These are phyloP conservation scores for Lojkania enalia DNA, from an alignment of 2,329 filamentous ascomycete genomes.

Conservation along the genomic window DNA sequence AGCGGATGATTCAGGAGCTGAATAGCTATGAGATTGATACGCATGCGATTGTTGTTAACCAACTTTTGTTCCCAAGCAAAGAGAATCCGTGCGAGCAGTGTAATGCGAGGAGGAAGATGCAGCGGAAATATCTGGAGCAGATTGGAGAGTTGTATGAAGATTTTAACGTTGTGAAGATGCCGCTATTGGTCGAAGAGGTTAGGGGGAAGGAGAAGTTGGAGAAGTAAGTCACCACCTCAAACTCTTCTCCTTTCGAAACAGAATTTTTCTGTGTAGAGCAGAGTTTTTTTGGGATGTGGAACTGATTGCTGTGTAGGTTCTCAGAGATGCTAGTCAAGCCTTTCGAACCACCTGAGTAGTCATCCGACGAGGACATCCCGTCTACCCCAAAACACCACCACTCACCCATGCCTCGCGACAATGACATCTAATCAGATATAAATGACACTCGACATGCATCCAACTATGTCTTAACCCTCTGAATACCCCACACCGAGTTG, in stretches of 20 bases:
- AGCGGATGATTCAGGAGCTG: constrained; percentile 99
- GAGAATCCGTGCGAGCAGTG: constrained; percentile 92
- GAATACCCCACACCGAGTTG: too few relatives aligned
- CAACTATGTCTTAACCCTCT: too few relatives aligned
- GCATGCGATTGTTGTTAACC: constrained; percentile 96
- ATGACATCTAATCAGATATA: too few relatives aligned
- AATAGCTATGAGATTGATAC: constrained; percentile 93
- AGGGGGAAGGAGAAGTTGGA: constrained; percentile 92
- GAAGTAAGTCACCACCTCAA: constrained; percentile 59
- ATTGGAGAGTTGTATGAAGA: constrained; percentile 98
- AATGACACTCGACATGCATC: too few relatives aligned
- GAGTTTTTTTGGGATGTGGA: neutral
- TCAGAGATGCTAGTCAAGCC: constrained; percentile 81
- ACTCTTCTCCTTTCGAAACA: too few relatives aligned
- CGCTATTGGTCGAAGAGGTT: constrained; percentile 91
- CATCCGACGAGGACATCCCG: too few relatives aligned
- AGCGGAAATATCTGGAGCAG: constrained; percentile 98
- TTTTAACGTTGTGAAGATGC: constrained; percentile 99
- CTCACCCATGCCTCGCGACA: too few relatives aligned
- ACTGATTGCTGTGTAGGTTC: constrained; percentile 54
- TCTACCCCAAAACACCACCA: too few relatives aligned
- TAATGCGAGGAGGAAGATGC: constrained; percentile 93
- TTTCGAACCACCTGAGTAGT: constrained; percentile 65
- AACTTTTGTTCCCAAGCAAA: constrained; percentile 88
- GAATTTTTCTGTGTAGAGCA: too few relatives aligned